These are phyloP conservation scores for Leccinum variicolor DNA, from an alignment of 768 basidiomycete genomes.

Conservation along the genomic window DNA sequence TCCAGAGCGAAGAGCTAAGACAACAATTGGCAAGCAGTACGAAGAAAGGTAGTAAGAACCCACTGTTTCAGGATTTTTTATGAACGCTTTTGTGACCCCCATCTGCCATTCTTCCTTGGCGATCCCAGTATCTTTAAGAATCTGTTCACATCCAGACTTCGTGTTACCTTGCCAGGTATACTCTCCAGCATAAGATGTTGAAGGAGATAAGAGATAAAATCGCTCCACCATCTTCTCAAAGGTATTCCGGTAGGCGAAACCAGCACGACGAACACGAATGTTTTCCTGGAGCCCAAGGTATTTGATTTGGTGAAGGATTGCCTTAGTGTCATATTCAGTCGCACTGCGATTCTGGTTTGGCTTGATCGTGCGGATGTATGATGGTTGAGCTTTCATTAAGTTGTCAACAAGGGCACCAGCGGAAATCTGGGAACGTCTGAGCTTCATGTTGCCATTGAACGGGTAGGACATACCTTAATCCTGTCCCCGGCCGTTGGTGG, in stretches of 20 bases:
- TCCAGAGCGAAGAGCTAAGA: conserved; percentile 91
- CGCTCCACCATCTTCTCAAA: conserved; percentile 99
- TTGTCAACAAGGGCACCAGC: conserved; percentile 96
- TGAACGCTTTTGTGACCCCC: conserved; percentile 98
- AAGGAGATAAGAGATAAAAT: conserved; percentile 92
- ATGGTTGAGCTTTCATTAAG: conserved; percentile 94
- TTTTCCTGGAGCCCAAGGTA: conserved; percentile 99
- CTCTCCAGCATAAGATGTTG: conserved; percentile 97
- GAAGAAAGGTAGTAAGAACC: conserved; percentile 20
- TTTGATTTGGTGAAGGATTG: conserved; percentile 97
- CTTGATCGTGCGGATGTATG: conserved; percentile 99
- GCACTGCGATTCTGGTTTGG: conserved; percentile 95
- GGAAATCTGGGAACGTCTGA: conserved; percentile 53
- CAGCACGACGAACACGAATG: conserved; percentile 94
- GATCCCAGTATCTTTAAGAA: conserved; percentile 93
- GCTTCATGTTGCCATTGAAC: background rate
- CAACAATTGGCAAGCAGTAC: background rate
- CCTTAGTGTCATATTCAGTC: conserved; percentile 91
- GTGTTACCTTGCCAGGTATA: conserved; percentile 95
- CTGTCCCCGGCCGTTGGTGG: conserved; percentile 98
- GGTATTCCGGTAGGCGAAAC: conserved; percentile 97
- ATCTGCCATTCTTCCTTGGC: conserved; percentile 99
- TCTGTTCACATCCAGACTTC: conserved; percentile 87
- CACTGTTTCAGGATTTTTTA: conserved; percentile 98
- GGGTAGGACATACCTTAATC: conserved; percentile 66